Percentiles rank a stretch among this genome's conserved stretches.
These are phyloP conservation scores for Ilex asprella DNA, from an alignment of 257 asterid species.

Conservation along the genomic window DNA sequence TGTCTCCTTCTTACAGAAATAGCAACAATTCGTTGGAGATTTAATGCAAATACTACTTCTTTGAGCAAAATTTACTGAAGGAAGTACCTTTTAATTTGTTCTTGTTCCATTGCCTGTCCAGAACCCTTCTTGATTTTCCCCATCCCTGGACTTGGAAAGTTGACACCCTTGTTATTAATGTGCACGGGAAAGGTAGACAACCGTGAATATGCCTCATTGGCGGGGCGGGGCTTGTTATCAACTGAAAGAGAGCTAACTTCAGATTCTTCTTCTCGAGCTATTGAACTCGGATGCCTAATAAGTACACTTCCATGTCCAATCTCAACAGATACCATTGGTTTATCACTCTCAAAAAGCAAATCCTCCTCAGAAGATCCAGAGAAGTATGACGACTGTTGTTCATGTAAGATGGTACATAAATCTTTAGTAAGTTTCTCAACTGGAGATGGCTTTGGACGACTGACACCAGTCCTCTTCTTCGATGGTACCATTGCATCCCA, in stretches of 20 bases:
- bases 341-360: conserved; percentile 75
- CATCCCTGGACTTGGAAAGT: conserved; percentile 16
- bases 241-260: conserved; percentile 95
- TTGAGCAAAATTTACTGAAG: neutral
- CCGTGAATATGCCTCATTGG: conserved; percentile 43
- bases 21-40: neutral
- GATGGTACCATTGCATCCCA: conserved; percentile 90
- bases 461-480: conserved; percentile 75
- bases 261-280: conserved; percentile 86
- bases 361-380: conserved; percentile 90
- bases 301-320: conserved; percentile 98
- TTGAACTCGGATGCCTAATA: conserved; percentile 77
- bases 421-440: conserved; percentile 88
- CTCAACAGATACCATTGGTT: conserved; percentile 96
- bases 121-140: conserved; percentile 48
- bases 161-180: conserved; percentile 24
- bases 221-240: conserved; percentile 56
- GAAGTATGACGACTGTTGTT: conserved; percentile 72
- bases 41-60: neutral
- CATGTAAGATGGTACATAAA: conserved; percentile 81
- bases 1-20: neutral
- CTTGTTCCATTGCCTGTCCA: conserved; percentile 33
- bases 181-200: conserved; percentile 37
- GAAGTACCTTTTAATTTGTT: conserved; percentile 61
- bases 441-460: conserved; percentile 76